A percentile compares a stretch with the other conserved stretches of the same genome.
Conservation (phyloP, 2,329 filamentous ascomycete genomes). For the Sporothrix variecibatus region DNA sequence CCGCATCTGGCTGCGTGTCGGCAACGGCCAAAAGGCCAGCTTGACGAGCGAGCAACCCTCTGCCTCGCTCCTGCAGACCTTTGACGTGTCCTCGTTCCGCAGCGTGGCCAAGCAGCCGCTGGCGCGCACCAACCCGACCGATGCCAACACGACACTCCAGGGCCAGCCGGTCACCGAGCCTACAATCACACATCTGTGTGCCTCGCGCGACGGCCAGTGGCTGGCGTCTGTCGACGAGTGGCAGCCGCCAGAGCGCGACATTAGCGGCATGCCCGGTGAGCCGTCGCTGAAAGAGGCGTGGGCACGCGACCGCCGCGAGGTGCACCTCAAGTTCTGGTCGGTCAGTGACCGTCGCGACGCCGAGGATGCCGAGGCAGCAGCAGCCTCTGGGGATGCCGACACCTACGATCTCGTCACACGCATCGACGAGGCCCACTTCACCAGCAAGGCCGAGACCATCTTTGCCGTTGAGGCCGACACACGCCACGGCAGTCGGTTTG, state of each 20-base stretch:
- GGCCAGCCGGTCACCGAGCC: slow-evolving; percentile 75
- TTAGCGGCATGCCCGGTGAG: slow-evolving; percentile 57
- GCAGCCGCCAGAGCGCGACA: slow-evolving; percentile 71
- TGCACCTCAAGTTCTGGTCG: slow-evolving; percentile 90
- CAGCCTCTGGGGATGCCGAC: background rate
- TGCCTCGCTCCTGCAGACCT: slow-evolving; percentile 72
- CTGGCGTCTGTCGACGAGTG: slow-evolving; percentile 91
- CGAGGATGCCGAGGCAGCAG: background rate
- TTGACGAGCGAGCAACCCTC: slow-evolving; percentile 42
- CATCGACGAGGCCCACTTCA: slow-evolving; percentile 78
- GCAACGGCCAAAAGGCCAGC: slow-evolving; percentile 57
- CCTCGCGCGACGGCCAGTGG: slow-evolving; percentile 83
- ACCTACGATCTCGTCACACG: slow-evolving; percentile 76
- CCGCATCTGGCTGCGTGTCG: slow-evolving; percentile 68
- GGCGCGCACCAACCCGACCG: slow-evolving; percentile 83
- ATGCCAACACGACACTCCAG: slow-evolving; percentile 72
- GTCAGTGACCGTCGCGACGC: slow-evolving; percentile 48
- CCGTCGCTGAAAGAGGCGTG: slow-evolving; percentile 45
- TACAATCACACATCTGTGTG: slow-evolving; percentile 70
- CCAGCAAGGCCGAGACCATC: slow-evolving; percentile 58
- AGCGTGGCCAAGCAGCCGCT: slow-evolving; percentile 86
- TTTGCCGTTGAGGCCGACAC: slow-evolving; percentile 70
- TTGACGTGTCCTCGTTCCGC: slow-evolving; percentile 77
- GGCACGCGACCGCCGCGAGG: slow-evolving; percentile 62
- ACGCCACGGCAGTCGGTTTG: slow-evolving; percentile 70